Conservation (phyloP, 306 rosid genomes). For the Betula pendula region DNA sequence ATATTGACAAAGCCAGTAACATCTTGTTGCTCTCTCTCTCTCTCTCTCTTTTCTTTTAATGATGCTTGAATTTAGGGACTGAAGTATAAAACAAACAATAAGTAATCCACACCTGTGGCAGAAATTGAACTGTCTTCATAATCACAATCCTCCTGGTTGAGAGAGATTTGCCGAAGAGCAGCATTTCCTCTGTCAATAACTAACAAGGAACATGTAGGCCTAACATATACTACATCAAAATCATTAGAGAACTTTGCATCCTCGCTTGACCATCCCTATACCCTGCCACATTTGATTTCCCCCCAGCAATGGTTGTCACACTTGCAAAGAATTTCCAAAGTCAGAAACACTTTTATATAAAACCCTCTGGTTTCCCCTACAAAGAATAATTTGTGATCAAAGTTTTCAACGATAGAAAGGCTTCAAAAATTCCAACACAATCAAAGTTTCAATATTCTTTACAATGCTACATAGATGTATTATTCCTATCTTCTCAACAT, state of each 20-base stretch:
- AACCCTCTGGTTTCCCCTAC: slow-evolving; percentile 11
- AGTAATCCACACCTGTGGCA: slow-evolving; percentile 63
- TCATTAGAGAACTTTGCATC: slow-evolving; percentile 97
- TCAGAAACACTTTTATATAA: slow-evolving; percentile 23
- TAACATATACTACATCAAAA: slow-evolving; percentile 82
- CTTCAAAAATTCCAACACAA: slow-evolving; percentile 12
- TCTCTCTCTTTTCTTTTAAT: background rate
- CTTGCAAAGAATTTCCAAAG: slow-evolving; percentile 46
- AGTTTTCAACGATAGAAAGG: no score
- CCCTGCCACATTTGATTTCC: slow-evolving; percentile 89
- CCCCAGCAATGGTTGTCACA: slow-evolving; percentile 98
- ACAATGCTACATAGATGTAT: background rate
- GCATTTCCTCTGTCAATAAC: slow-evolving; percentile 98
- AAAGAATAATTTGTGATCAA: background rate
- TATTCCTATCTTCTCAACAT: background rate
- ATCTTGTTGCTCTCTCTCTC: background rate
- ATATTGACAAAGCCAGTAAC: background rate
- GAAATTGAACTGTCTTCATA: slow-evolving; percentile 73
- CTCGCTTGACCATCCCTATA: slow-evolving; percentile 95
- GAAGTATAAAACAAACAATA: background rate
- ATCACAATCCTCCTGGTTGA: slow-evolving; percentile 86
- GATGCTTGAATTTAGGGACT: background rate
- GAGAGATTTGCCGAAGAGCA: slow-evolving; percentile 90
- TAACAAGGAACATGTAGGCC: slow-evolving; percentile 86
- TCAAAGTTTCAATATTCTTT: background rate